phyloP scores from a whole-genome alignment of 2,329 filamentous ascomycete genomes.

The Beauveria asiatica region DNA sequence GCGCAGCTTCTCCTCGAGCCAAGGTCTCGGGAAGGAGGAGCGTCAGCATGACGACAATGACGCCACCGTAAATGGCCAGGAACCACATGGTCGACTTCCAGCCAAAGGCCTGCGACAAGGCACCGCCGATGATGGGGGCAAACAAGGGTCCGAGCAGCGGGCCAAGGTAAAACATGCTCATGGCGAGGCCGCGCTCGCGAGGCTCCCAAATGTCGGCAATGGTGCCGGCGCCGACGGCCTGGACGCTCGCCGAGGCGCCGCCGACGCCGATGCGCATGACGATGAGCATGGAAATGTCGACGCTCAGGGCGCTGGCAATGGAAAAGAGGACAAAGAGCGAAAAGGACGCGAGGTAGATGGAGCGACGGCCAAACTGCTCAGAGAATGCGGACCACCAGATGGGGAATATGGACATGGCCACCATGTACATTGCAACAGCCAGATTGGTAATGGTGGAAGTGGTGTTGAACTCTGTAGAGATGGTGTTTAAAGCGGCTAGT shows the following conservation, averaged over 20 bases:
- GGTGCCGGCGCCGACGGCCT: neutral
- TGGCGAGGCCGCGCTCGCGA: conserved; percentile 58
- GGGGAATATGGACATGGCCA: conserved; percentile 66
- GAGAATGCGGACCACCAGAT: conserved; percentile 74
- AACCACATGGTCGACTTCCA: conserved; percentile 72
- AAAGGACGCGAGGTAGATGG: conserved; percentile 64
- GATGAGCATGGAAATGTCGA: conserved; percentile 62
- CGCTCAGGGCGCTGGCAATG: conserved; percentile 54
- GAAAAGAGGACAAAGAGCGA: conserved; percentile 58
- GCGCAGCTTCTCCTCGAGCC: conserved; percentile 10
- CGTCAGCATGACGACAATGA: conserved; percentile 42
- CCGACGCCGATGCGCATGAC: conserved; percentile 62
- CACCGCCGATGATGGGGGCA: conserved; percentile 64
- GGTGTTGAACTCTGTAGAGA: neutral
- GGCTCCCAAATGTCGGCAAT: conserved; percentile 52
- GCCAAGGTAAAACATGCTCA: conserved; percentile 70
- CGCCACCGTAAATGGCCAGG: conserved; percentile 54
- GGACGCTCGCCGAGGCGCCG: conserved; percentile 57
- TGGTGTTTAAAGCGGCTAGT: neutral
- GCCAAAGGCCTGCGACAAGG: conserved; percentile 51
- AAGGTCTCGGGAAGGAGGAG: conserved; percentile 55
- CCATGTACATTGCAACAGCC: conserved; percentile 36
- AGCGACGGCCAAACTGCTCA: conserved; percentile 57
- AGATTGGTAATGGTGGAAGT: conserved; percentile 8
- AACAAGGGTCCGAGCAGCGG: conserved; percentile 62